Percentiles rank a stretch among this genome's conserved stretches.
Conservation (phyloP, 1,139 yeast species). For the Torulaspora pretoriensis region DNA sequence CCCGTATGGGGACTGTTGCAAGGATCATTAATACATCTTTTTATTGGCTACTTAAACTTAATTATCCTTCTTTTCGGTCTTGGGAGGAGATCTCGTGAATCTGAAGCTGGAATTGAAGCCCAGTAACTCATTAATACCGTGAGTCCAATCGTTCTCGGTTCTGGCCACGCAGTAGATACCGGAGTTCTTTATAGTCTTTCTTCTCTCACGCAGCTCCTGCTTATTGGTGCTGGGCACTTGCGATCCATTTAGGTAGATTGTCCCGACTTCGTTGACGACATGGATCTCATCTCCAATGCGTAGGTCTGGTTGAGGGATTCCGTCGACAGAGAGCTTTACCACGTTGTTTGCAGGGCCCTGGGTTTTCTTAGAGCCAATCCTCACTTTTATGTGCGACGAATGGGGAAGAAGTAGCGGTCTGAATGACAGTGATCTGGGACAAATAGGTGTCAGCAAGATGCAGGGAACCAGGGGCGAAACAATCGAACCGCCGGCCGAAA, state of each 20-base stretch:
- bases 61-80: slow-evolving; percentile 5
- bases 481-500: slow-evolving; percentile 88
- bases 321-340: slow-evolving; percentile 71
- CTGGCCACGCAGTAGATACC: slow-evolving; percentile 91
- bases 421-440: slow-evolving; percentile 83
- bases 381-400: slow-evolving; percentile 62
- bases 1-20: slow-evolving; percentile 80
- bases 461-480: slow-evolving; percentile 87
- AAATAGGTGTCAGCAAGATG: slow-evolving; percentile 78
- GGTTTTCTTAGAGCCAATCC: slow-evolving; percentile 44
- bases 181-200: slow-evolving; percentile 33
- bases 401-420: slow-evolving; percentile 81
- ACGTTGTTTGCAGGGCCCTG: slow-evolving; percentile 37
- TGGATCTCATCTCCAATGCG: slow-evolving; percentile 76
- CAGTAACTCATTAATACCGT: slow-evolving; percentile 76
- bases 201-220: slow-evolving; percentile 17
- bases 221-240: slow-evolving; percentile 36
- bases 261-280: slow-evolving; percentile 57
- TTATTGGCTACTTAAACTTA: slow-evolving; percentile 1
- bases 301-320: slow-evolving; percentile 65
- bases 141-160: slow-evolving; percentile 84
- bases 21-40: slow-evolving; percentile 62
- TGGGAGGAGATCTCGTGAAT: slow-evolving; percentile 18
- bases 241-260: slow-evolving; percentile 48
- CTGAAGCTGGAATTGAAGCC: slow-evolving; percentile 87